Percentiles rank a stretch among this genome's conserved stretches.
Conservation (phyloP, 805 yeast species). For the Wilhelminamyces savonicus region DNA sequence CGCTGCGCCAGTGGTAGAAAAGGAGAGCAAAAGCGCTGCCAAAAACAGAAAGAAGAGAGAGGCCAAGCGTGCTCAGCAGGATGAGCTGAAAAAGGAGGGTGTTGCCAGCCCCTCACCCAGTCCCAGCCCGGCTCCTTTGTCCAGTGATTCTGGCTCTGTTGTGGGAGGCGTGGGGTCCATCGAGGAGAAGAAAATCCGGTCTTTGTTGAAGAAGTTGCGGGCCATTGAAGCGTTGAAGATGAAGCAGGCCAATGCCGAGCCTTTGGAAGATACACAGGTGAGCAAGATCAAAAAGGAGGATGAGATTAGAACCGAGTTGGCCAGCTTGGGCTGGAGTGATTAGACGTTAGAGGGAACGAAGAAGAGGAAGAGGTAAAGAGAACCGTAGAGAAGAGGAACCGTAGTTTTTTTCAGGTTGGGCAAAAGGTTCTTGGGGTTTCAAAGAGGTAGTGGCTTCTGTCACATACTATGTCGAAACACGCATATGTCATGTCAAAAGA, state of each 20-base stretch:
- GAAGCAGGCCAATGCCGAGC: conserved; percentile 78
- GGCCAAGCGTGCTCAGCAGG: conserved; percentile 36
- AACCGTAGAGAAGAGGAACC: no score
- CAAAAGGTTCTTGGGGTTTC: no score
- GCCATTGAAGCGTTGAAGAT: conserved; percentile 90
- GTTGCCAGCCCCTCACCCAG: conserved; percentile 3
- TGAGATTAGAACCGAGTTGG: conserved; percentile 69
- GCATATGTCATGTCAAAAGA: no score
- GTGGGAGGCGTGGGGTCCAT: conserved; percentile 61
- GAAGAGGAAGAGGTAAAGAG: no score
- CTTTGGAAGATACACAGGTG: conserved; percentile 87
- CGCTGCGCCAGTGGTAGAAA: conserved; percentile 39
- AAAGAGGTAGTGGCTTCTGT: no score
- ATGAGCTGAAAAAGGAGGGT: conserved; percentile 3
- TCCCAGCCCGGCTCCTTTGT: no score
- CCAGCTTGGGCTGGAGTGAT: conserved; percentile 61
- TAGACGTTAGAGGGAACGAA: conserved; percentile 9
- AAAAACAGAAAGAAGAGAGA: conserved; percentile 75
- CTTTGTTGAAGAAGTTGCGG: conserved; percentile 84
- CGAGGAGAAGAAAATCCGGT: conserved; percentile 90
- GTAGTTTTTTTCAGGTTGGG: no score
- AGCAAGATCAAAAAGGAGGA: conserved; percentile 84
- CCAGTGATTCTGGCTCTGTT: conserved; percentile 41
- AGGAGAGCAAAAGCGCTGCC: conserved; percentile 58
- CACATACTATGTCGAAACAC: no score